Conservation (phyloP, 192 early-diverging fungal genomes). For the Tieghemiomyces parasiticus region DNA sequence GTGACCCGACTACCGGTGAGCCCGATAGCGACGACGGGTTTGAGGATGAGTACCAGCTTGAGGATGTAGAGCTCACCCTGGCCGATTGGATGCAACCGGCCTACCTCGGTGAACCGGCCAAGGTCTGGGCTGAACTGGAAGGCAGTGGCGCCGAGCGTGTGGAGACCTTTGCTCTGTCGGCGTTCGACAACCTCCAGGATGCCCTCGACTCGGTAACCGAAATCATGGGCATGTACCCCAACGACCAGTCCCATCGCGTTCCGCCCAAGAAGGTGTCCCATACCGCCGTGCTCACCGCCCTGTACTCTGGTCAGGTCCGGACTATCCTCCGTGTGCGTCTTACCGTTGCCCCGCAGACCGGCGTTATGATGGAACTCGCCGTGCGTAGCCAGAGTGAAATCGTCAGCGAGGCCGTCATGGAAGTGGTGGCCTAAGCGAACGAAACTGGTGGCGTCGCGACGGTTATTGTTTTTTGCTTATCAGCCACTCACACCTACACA, state of each 20-base stretch:
- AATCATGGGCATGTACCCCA: constrained; percentile 74
- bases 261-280: constrained; percentile 68
- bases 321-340: constrained; percentile 74
- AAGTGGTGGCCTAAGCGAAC: constrained; percentile 63
- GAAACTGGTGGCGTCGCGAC: too few relatives aligned
- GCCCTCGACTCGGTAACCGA: constrained; percentile 39
- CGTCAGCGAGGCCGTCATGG: constrained; percentile 59
- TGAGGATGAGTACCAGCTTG: constrained; percentile 87
- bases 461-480: too few relatives aligned
- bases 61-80: constrained; percentile 66
- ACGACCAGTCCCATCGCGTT: constrained; percentile 46
- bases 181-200: constrained; percentile 32
- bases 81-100: constrained; percentile 87
- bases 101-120: constrained; percentile 61
- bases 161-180: constrained; percentile 80
- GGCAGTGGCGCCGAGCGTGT: constrained; percentile 54
- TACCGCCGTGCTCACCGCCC: constrained; percentile 70
- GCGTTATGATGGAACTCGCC: constrained; percentile 86
- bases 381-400: constrained; percentile 52
- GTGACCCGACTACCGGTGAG: constrained; percentile 85
- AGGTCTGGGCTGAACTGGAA: constrained; percentile 61
- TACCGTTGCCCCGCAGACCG: constrained; percentile 63
- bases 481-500: too few relatives aligned
- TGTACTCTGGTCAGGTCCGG: constrained; percentile 64
- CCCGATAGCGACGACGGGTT: constrained; percentile 80